Conservation (phyloP, 2,329 filamentous ascomycete species). For the Fusarium tjaetaba region DNA sequence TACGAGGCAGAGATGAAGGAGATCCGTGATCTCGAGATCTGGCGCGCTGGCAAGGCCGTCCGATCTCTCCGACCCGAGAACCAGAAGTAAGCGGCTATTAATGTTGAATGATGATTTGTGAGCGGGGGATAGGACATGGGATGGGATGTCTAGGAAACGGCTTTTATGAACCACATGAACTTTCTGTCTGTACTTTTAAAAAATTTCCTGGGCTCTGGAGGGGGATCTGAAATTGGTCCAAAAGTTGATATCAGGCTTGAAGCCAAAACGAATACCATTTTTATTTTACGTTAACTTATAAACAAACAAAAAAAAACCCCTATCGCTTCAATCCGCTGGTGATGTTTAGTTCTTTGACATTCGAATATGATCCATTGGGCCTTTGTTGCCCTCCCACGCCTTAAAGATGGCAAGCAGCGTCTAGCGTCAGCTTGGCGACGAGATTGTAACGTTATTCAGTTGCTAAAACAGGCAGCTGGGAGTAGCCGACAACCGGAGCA, state of each 20-base stretch:
- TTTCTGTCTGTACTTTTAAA: constrained; percentile 43
- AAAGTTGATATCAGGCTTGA: constrained; percentile 42
- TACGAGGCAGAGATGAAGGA: constrained; percentile 99
- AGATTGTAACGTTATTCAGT: not conserved
- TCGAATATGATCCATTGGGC: not conserved
- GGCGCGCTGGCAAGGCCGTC: constrained; percentile 97
- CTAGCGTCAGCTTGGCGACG: constrained; percentile 6
- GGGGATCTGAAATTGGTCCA: constrained; percentile 40
- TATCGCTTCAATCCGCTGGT: not conserved
- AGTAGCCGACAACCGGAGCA: constrained; percentile 25
- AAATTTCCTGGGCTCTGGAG: constrained; percentile 35
- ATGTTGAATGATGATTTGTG: constrained; percentile 28
- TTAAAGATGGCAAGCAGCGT: constrained; percentile 13
- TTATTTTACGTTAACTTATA: constrained; percentile 11
- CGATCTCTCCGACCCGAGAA: constrained; percentile 88
- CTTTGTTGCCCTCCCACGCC: constrained; percentile 5
- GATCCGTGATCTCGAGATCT: constrained; percentile 98
- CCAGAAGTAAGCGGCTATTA: constrained; percentile 69
- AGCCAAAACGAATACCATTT: constrained; percentile 40
- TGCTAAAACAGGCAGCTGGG: constrained; percentile 21
- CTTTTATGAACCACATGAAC: constrained; percentile 38
- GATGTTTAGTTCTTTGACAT: not conserved
- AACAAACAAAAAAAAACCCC: not conserved
- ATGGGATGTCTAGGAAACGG: constrained; percentile 33
- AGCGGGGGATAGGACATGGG: constrained; percentile 10